These are phyloP conservation scores for Cyphellophora europaea DNA, from an alignment of 2,329 filamentous ascomycete genomes.

Conservation along the genomic window DNA sequence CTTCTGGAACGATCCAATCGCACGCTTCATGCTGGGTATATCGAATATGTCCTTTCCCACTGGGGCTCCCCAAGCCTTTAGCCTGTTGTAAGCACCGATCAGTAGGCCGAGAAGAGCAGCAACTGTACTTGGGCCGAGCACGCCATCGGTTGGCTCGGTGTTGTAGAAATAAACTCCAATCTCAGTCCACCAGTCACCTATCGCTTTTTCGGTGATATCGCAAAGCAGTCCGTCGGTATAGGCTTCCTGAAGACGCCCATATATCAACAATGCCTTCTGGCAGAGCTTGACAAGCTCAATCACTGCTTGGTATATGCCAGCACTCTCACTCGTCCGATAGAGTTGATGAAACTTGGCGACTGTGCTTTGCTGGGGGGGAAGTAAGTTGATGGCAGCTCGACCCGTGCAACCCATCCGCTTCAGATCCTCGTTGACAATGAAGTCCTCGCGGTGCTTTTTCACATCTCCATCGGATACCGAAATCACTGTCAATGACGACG, in stretches of 20 bases:
- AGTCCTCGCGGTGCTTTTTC: conserved; percentile 66
- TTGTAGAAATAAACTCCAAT: conserved; percentile 89
- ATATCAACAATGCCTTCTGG: conserved; percentile 78
- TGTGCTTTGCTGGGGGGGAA: conserved; percentile 68
- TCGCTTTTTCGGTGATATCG: conserved; percentile 81
- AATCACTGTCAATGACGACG: conserved; percentile 87
- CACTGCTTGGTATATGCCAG: conserved; percentile 68
- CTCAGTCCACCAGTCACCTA: conserved; percentile 94
- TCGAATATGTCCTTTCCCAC: conserved; percentile 91
- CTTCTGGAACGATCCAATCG: conserved; percentile 83
- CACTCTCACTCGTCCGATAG: conserved; percentile 77
- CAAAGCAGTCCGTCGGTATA: conserved; percentile 90
- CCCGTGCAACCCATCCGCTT: conserved; percentile 90
- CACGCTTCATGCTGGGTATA: conserved; percentile 68
- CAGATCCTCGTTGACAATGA: conserved; percentile 88
- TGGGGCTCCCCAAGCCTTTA: conserved; percentile 75
- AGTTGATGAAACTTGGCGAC: conserved; percentile 86
- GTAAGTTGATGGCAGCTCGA: conserved; percentile 72
- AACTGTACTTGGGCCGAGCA: conserved; percentile 84
- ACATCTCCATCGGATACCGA: conserved; percentile 80
- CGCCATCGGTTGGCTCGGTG: conserved; percentile 83
- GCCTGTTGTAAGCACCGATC: conserved; percentile 79
- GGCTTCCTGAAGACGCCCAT: conserved; percentile 75
- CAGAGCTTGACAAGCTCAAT: conserved; percentile 85
- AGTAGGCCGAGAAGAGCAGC: conserved; percentile 78